These are phyloP conservation scores for Schizophyllum amplum DNA, from an alignment of 1,284 basidiomycete genomes.

Conservation along the genomic window DNA sequence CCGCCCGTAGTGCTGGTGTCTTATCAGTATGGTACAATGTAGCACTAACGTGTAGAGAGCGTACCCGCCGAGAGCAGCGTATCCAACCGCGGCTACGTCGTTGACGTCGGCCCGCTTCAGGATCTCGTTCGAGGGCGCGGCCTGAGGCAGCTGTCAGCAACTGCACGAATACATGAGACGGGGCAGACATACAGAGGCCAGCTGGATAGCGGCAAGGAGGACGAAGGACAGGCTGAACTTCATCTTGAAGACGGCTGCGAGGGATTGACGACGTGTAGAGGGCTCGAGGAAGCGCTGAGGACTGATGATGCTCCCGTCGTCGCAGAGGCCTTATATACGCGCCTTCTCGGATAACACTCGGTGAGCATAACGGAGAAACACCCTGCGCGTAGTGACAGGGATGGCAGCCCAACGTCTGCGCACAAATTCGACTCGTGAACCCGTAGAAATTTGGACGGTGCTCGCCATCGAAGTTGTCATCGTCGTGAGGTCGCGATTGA, in stretches of 20 bases:
- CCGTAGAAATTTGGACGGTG: no score
- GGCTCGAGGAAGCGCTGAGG: background rate
- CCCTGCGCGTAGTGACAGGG: background rate
- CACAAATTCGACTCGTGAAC: no score
- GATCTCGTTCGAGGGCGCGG: background rate
- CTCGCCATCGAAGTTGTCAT: no score
- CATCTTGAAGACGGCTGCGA: background rate
- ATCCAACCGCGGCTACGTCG: background rate
- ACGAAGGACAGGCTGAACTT: background rate
- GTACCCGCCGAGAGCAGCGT: background rate
- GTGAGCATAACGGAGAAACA: background rate
- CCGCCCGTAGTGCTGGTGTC: conserved; percentile 38
- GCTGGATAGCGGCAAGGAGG: background rate
- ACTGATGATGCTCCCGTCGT: background rate
- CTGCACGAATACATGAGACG: no score
- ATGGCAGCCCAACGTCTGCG: no score
- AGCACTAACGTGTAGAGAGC: no score
- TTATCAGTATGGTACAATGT: background rate
- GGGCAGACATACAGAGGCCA: background rate
- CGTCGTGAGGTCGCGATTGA: no score
- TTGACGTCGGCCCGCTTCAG: background rate
- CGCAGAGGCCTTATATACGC: background rate
- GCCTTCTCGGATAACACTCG: background rate
- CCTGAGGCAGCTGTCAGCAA: no score
- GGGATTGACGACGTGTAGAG: background rate